These are phyloP conservation scores for Globisporangium cederbergense DNA, from an alignment of 352 stramenopile species.

Conservation along the genomic window DNA sequence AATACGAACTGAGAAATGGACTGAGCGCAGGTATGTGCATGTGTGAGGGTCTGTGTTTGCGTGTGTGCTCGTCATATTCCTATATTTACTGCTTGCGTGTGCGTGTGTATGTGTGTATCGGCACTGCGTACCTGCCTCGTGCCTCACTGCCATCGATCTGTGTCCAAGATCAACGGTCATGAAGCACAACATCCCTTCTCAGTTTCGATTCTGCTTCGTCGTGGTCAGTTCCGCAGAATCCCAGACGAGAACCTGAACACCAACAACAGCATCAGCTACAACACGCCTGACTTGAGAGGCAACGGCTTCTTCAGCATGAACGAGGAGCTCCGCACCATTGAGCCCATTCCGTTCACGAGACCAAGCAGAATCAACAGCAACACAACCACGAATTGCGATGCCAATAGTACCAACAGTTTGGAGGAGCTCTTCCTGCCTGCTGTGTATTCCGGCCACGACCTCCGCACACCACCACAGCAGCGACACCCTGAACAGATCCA, in stretches of 20 bases:
- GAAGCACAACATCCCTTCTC: background rate
- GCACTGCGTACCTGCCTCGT: too few species aligned
- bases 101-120: too few species aligned
- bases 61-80: too few species aligned
- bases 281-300: background rate
- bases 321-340: background rate
- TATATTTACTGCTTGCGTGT: too few species aligned
- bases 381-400: background rate
- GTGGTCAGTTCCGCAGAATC: background rate
- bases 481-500: background rate
- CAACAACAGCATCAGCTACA: background rate
- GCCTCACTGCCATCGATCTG: too few species aligned
- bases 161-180: too few species aligned
- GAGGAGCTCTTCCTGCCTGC: slow-evolving; percentile 4
- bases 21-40: too few species aligned
- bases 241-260: background rate
- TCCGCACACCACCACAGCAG: background rate
- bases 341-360: slow-evolving; percentile 4
- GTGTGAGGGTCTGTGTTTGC: too few species aligned
- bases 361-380: background rate
- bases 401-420: background rate
- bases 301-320: too few species aligned
- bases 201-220: background rate
- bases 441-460: background rate
- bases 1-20: too few species aligned